phyloP scores from a whole-genome alignment of 345 rosid species.

The Aethionema arabicum region DNA sequence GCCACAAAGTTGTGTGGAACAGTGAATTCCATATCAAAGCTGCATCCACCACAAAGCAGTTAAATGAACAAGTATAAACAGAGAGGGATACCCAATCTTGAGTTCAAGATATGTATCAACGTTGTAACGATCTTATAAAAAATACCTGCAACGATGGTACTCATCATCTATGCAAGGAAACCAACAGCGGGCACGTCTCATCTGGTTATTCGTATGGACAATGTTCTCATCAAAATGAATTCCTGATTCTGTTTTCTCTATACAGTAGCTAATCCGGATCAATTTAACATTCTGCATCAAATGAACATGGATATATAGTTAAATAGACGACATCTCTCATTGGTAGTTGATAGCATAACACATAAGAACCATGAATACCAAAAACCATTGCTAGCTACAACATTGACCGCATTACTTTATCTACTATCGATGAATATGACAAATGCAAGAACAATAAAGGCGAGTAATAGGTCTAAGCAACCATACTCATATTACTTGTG shows the following conservation, averaged over 20 bases:
- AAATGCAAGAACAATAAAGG: slow-evolving; percentile 1
- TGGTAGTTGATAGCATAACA: slow-evolving; percentile 11
- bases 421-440: not conserved
- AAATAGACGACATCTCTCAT: not conserved
- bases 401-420: not conserved
- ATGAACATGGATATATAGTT: slow-evolving; percentile 20
- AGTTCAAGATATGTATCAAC: slow-evolving; percentile 20
- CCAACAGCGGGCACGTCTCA: slow-evolving; percentile 96
- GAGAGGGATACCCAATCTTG: slow-evolving; percentile 6
- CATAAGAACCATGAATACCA: not conserved
- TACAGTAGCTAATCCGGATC: slow-evolving; percentile 83
- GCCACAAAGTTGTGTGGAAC: slow-evolving; percentile 89
- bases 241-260: slow-evolving; percentile 88
- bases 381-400: slow-evolving; percentile 12
- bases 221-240: slow-evolving; percentile 76
- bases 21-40: slow-evolving; percentile 92
- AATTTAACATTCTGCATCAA: slow-evolving; percentile 89
- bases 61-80: slow-evolving; percentile 2
- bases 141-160: slow-evolving; percentile 83
- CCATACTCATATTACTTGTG: slow-evolving; percentile 7
- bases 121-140: not conserved
- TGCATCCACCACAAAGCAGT: slow-evolving; percentile 38
- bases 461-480: not conserved
- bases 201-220: slow-evolving; percentile 82
- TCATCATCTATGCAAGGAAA: slow-evolving; percentile 88